phyloP scores from a whole-genome alignment of 345 rosid species.

The Lenwebbia sp. region DNA sequence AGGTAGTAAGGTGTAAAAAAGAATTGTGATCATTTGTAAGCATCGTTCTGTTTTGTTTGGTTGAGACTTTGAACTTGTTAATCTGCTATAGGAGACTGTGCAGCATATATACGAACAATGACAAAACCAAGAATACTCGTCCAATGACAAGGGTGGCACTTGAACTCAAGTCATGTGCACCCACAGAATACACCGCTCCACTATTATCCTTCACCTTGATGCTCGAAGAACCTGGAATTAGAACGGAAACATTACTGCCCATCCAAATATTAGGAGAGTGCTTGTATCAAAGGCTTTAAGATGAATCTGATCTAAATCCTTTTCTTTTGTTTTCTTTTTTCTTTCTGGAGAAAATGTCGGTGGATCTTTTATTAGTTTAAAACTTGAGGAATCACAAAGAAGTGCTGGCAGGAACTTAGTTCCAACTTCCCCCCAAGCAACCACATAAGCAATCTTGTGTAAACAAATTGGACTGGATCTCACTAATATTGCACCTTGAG shows the following conservation, averaged over 20 bases:
- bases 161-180: slow-evolving; percentile 36
- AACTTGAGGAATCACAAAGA: not conserved
- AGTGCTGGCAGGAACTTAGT: not conserved
- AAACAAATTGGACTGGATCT: not conserved
- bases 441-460: not conserved
- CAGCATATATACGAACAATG: slow-evolving; percentile 17
- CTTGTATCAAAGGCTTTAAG: not conserved
- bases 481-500: not conserved
- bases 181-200: slow-evolving; percentile 32
- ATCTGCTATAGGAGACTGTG: slow-evolving; percentile 10
- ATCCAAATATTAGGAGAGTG: not conserved
- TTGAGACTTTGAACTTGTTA: not conserved
- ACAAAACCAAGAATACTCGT: slow-evolving; percentile 19
- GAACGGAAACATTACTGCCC: not conserved
- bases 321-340: not conserved
- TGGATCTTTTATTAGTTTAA: not conserved
- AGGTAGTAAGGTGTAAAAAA: not conserved
- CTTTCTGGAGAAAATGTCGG: not conserved
- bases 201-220: slow-evolving; percentile 44
- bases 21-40: not conserved
- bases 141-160: slow-evolving; percentile 17
- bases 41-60: not conserved
- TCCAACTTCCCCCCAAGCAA: not conserved
- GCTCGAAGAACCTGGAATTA: slow-evolving; percentile 64
- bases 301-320: not conserved